Percentiles rank a stretch among this genome's conserved stretches.
These are phyloP conservation scores for Stenocarpella maydis DNA, from an alignment of 2,329 filamentous ascomycete species.

Conservation along the genomic window DNA sequence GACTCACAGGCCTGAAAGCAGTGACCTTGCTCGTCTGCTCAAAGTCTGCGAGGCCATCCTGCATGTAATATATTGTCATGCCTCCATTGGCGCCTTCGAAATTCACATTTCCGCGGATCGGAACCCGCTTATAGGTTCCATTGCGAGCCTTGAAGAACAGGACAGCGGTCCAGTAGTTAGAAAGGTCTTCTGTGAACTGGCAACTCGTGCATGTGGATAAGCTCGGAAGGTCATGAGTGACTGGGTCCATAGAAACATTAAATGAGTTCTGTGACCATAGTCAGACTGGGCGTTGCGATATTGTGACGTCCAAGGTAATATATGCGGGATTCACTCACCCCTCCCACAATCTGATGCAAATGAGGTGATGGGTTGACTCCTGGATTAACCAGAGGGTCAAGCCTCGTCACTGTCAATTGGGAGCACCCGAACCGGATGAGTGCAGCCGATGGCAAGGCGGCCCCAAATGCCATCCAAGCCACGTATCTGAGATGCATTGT, in stretches of 20 bases:
- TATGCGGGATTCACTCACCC: constrained; percentile 11
- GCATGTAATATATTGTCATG: constrained; percentile 53
- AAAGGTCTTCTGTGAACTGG: constrained; percentile 45
- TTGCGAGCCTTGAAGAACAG: constrained; percentile 40
- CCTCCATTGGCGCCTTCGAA: constrained; percentile 46
- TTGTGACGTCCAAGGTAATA: not conserved
- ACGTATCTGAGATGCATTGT: constrained; percentile 36
- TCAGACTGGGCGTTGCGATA: not conserved
- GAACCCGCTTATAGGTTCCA: constrained; percentile 44
- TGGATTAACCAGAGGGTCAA: constrained; percentile 42
- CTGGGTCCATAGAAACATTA: constrained; percentile 43
- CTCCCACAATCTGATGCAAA: constrained; percentile 39
- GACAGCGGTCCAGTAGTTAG: constrained; percentile 46
- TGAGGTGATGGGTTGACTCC: constrained; percentile 38
- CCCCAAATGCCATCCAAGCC: constrained; percentile 42
- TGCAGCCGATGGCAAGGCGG: constrained; percentile 48
- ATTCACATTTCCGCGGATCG: constrained; percentile 31
- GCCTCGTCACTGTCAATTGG: constrained; percentile 55
- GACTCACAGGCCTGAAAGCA: constrained; percentile 46
- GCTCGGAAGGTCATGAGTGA: constrained; percentile 40
- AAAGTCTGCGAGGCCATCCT: constrained; percentile 49
- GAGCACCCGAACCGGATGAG: constrained; percentile 55
- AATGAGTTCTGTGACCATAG: constrained; percentile 34
- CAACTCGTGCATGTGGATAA: constrained; percentile 47
- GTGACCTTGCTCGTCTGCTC: constrained; percentile 50